A percentile compares a stretch with the other conserved stretches of the same genome.
Evolutionary conservation across 371 early-diverging fungal genomes (phyloP).

Genomic region (Mortierella sp.): DNA sequence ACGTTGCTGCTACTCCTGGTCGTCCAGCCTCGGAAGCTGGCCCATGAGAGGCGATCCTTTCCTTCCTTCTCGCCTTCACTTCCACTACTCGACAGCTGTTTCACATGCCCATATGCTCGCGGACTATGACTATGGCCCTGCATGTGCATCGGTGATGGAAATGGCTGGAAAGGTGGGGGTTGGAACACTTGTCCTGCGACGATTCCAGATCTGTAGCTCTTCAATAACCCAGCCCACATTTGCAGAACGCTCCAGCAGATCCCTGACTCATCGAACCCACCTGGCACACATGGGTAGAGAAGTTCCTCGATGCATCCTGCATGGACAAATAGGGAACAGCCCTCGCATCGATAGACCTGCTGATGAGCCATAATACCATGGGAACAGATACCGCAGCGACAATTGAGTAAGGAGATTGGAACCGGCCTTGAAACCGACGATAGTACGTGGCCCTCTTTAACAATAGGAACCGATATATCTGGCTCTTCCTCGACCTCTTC

Average conservation of each 20-base stretch:
- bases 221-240: slow-evolving; percentile 82
- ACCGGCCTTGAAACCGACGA: slow-evolving; percentile 11
- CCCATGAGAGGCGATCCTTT: slow-evolving; percentile 44
- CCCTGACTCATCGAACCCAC: slow-evolving; percentile 77
- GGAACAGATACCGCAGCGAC: slow-evolving; percentile 42
- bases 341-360: slow-evolving; percentile 49
- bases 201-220: slow-evolving; percentile 74
- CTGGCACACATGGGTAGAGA: slow-evolving; percentile 68
- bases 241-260: slow-evolving; percentile 78
- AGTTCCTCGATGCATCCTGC: slow-evolving; percentile 68
- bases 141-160: slow-evolving; percentile 9
- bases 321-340: slow-evolving; percentile 69
- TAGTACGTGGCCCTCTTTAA: slow-evolving; percentile 38
- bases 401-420: slow-evolving; percentile 16
- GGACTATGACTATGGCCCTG: background rate
- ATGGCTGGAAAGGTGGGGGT: slow-evolving; percentile 32
- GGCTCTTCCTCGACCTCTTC: slow-evolving; percentile 26
- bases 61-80: slow-evolving; percentile 26
- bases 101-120: slow-evolving; percentile 8
- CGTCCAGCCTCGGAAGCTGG: slow-evolving; percentile 43
- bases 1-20: slow-evolving; percentile 22
- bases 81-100: slow-evolving; percentile 34
- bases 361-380: slow-evolving; percentile 23
- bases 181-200: slow-evolving; percentile 53
- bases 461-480: background rate